phyloP scores from a whole-genome alignment of 495 filamentous ascomycete genomes.

The Neurospora hispaniola region DNA sequence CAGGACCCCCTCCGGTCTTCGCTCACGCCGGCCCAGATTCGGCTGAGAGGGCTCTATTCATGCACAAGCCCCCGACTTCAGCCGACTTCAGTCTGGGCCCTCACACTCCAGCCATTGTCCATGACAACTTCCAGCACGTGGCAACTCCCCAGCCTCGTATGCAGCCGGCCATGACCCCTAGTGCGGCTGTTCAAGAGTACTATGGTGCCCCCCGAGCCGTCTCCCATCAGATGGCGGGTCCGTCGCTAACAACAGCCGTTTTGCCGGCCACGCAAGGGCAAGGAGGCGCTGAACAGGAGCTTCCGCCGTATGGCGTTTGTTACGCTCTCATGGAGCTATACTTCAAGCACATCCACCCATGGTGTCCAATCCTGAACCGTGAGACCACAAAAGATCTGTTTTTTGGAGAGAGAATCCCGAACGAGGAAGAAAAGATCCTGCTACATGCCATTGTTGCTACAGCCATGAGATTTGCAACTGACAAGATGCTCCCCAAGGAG shows the following conservation, averaged over 20 bases:
- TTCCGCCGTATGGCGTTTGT: slow-evolving; percentile 76
- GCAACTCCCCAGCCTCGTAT: slow-evolving; percentile 24
- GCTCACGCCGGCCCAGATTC: slow-evolving; percentile 22
- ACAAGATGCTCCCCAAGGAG: slow-evolving; percentile 58
- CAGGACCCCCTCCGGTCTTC: slow-evolving; percentile 28
- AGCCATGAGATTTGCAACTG: slow-evolving; percentile 69
- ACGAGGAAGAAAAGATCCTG: slow-evolving; percentile 72
- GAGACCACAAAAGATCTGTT: slow-evolving; percentile 67
- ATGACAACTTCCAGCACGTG: slow-evolving; percentile 21
- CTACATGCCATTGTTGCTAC: slow-evolving; percentile 82
- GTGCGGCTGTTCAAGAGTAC: slow-evolving; percentile 32
- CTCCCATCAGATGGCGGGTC: background rate
- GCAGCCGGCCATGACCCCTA: slow-evolving; percentile 16
- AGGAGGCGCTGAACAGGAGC: slow-evolving; percentile 53
- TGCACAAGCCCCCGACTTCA: slow-evolving; percentile 45
- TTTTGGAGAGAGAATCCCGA: slow-evolving; percentile 64
- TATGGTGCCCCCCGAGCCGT: slow-evolving; percentile 20
- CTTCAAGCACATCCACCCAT: slow-evolving; percentile 84
- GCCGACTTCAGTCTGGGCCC: slow-evolving; percentile 25
- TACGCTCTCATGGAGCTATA: slow-evolving; percentile 76
- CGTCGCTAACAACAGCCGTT: slow-evolving; percentile 33
- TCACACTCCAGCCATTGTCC: slow-evolving; percentile 5
- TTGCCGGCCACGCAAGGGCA: slow-evolving; percentile 26
- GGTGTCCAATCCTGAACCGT: slow-evolving; percentile 81
- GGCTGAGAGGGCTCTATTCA: slow-evolving; percentile 51